Evolutionary conservation across 495 filamentous ascomycete genomes (phyloP), one percentile per base, ranked within the genome.

Genomic region (Tuber microsphaerosporum): DNA sequence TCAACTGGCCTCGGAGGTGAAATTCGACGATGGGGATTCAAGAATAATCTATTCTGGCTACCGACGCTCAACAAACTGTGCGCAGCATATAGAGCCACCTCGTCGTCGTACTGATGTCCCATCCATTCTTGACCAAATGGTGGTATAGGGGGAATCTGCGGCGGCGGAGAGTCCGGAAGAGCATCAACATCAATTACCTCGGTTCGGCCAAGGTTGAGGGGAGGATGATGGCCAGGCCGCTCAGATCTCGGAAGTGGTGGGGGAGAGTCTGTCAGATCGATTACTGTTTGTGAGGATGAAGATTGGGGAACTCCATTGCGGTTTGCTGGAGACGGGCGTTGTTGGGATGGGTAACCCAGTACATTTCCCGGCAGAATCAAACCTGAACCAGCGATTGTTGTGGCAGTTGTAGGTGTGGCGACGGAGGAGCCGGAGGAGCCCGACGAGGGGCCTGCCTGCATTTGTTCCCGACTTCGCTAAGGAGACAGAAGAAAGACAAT

Each of bases 251-350:
- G 56, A 65, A 65, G 73, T 41, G 84, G 83, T 14, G 84, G 82
- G n/a, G 81, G 61, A 1, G 84, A 84, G 37, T 84, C 83, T n/a
- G 84, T 85, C 16, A 85, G 80, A 74, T 85, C 84, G 72, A 85
- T 85, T 44, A 85, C 73, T 31, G 83, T 80, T 39, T 77, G 78
- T 22, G 73, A 61, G 22, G 75, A 81, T 0, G 79, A 74, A 5
- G 74, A 48, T 22, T 75, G 72, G 65, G 43, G 34, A 31, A 14
- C 31, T 61, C 56, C 56, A 65, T 34, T 79, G 45, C 73, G 77
- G 34, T 71, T 65, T 45, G 74, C 73, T 70, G 51, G 77, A 17
- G 77, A 46, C 8, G 68, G 83, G 26, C 56, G 56, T 34, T 34
- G 56, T 31, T 65, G 56, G 34, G 56, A 65, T 65, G 26, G 56